These are phyloP conservation scores for Penicillium angulare DNA, from an alignment of 495 filamentous ascomycete species.

Conservation along the genomic window DNA sequence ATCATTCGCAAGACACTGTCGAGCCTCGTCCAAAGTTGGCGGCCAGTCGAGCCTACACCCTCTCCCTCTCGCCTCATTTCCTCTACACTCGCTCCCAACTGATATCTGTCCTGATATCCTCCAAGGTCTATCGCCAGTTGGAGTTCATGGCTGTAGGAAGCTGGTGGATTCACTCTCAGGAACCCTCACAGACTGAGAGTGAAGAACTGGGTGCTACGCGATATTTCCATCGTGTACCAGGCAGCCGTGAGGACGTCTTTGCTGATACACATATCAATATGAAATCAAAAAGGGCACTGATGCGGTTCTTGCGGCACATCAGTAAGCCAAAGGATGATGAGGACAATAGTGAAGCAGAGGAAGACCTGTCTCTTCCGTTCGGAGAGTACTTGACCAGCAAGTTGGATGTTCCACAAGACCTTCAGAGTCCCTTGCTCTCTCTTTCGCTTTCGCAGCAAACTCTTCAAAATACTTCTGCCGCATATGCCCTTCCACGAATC, in stretches of 20 bases:
- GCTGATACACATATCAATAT: constrained; percentile 66
- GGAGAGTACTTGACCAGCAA: constrained; percentile 61
- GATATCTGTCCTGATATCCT: constrained; percentile 76
- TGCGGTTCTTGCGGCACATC: constrained; percentile 79
- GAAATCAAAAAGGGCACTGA: constrained; percentile 74
- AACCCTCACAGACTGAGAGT: constrained; percentile 8
- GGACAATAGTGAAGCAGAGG: constrained; percentile 22
- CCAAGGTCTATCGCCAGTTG: constrained; percentile 80
- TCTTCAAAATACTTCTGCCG: constrained; percentile 56
- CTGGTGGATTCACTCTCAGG: constrained; percentile 71
- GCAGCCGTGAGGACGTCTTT: constrained; percentile 85
- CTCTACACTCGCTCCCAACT: constrained; percentile 81
- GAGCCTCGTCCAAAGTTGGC: constrained; percentile 41
- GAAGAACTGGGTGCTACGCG: constrained; percentile 11
- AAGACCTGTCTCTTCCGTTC: constrained; percentile 49
- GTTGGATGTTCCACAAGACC: constrained; percentile 68
- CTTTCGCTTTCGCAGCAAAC: constrained; percentile 70
- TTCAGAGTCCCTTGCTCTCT: constrained; percentile 72
- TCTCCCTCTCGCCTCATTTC: constrained; percentile 81
- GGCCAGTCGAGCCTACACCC: constrained; percentile 73
- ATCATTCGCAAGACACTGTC: constrained; percentile 15
- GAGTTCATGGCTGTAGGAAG: constrained; percentile 94
- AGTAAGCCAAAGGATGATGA: constrained; percentile 34
- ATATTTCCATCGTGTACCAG: constrained; percentile 64
- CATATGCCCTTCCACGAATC: constrained; percentile 64